Conservation (phyloP, 208 protist species). For the Trypanosoma boissoni region DNA sequence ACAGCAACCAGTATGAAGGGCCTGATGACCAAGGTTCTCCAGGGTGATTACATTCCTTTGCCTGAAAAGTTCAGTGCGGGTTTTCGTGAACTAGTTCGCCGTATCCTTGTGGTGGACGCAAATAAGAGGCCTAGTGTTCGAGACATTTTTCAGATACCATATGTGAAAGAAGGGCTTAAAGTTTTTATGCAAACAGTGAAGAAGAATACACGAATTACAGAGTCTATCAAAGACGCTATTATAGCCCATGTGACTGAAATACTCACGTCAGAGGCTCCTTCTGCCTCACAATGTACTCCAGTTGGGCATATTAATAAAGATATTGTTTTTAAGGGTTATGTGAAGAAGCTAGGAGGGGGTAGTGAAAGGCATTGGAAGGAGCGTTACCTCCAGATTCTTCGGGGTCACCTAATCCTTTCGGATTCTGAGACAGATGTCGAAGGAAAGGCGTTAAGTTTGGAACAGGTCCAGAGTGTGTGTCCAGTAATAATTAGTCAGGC, state of each 20-base stretch:
- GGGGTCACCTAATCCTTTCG: constrained; percentile 70
- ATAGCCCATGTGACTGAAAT: constrained; percentile 65
- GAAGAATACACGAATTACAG: constrained; percentile 71
- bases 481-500: constrained; percentile 56
- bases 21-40: constrained; percentile 79
- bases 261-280: constrained; percentile 36
- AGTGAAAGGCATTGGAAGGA: constrained; percentile 65
- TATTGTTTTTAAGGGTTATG: constrained; percentile 59
- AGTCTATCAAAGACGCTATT: constrained; percentile 55
- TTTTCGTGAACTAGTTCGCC: constrained; percentile 58
- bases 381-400: constrained; percentile 65
- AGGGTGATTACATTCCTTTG: constrained; percentile 54
- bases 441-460: constrained; percentile 73
- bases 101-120: constrained; percentile 68
- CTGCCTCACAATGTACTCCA: constrained; percentile 18
- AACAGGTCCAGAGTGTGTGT: constrained; percentile 79
- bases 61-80: constrained; percentile 60
- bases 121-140: constrained; percentile 65
- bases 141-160: constrained; percentile 73
- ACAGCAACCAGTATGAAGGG: constrained; percentile 78
- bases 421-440: constrained; percentile 65
- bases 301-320: constrained; percentile 75
- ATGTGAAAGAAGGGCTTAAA: constrained; percentile 73
- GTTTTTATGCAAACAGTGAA: constrained; percentile 80
- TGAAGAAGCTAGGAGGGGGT: constrained; percentile 68